Percentiles rank a stretch among this genome's conserved stretches.
phyloP scores from a whole-genome alignment of 2,329 filamentous ascomycete genomes.

The Colletotrichum sidae region DNA sequence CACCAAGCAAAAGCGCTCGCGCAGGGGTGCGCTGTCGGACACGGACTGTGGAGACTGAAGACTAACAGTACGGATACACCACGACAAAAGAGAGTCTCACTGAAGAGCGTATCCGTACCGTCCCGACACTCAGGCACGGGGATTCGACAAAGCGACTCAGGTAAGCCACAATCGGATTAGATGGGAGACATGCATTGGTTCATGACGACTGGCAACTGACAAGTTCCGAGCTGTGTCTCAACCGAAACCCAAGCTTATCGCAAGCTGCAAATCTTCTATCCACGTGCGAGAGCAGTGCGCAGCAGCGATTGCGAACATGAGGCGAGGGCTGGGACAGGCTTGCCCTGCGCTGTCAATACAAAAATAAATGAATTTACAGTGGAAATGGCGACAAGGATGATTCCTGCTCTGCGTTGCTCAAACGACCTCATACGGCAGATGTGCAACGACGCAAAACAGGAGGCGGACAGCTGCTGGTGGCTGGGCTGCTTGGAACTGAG shows the following conservation, averaged over 20 bases:
- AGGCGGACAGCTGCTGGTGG: background rate
- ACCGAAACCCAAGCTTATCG: slow-evolving; percentile 10
- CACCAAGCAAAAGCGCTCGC: slow-evolving; percentile 5
- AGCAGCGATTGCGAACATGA: too few species aligned
- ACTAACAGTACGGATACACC: too few species aligned
- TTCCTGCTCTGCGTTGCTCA: slow-evolving; percentile 1
- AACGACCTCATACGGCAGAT: slow-evolving; percentile 1
- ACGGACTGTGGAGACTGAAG: slow-evolving; percentile 14
- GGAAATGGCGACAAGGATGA: slow-evolving; percentile 10
- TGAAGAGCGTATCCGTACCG: slow-evolving; percentile 15
- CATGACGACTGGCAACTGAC: slow-evolving; percentile 17
- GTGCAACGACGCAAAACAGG: slow-evolving; percentile 4
- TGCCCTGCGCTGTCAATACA: too few species aligned
- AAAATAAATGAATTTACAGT: too few species aligned
- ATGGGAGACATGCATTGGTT: slow-evolving; percentile 30
- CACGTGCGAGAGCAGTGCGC: too few species aligned
- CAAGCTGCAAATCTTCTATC: background rate
- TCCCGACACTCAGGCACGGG: slow-evolving; percentile 34
- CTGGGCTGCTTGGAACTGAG: background rate
- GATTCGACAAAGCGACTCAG: slow-evolving; percentile 20
- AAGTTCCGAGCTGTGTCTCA: slow-evolving; percentile 31
- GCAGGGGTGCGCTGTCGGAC: slow-evolving; percentile 6
- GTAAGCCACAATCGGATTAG: slow-evolving; percentile 23
- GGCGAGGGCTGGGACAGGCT: too few species aligned
- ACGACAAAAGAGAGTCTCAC: slow-evolving; percentile 8